These are phyloP conservation scores for Macrolepiota fuliginosa DNA, from an alignment of 768 basidiomycete genomes.

Conservation along the genomic window DNA sequence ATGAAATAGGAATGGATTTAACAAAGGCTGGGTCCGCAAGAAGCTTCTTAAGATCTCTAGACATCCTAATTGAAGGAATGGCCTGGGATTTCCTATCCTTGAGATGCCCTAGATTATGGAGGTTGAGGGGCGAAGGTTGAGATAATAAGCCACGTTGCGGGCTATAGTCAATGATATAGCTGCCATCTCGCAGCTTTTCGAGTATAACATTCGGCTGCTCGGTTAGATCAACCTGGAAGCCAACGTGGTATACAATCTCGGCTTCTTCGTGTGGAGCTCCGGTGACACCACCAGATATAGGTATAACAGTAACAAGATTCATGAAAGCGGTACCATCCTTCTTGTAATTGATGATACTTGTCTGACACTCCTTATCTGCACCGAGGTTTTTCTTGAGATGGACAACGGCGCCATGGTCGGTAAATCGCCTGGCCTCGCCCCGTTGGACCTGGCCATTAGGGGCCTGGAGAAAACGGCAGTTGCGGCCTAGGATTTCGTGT, in stretches of 20 bases:
- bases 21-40: conserved; percentile 47
- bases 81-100: conserved; percentile 29
- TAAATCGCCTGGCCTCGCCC: conserved; percentile 49
- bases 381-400: conserved; percentile 63
- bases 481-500: conserved; percentile 78
- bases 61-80: conserved; percentile 36
- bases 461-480: conserved; percentile 89
- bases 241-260: conserved; percentile 84
- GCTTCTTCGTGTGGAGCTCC: conserved; percentile 51
- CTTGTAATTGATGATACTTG: conserved; percentile 82
- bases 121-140: conserved; percentile 10
- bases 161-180: conserved; percentile 66
- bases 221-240: conserved; percentile 93
- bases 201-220: conserved; percentile 85
- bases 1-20: conserved; percentile 43
- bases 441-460: conserved; percentile 49
- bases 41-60: conserved; percentile 50
- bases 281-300: conserved; percentile 63
- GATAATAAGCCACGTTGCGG: not conserved
- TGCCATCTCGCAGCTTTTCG: conserved; percentile 74
- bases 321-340: conserved; percentile 85
- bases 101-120: not conserved
- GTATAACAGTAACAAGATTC: conserved; percentile 91
- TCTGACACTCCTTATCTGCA: conserved; percentile 86
- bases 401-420: conserved; percentile 59